phyloP scores from a whole-genome alignment of 345 rosid genomes.

The Theobroma cacao region DNA sequence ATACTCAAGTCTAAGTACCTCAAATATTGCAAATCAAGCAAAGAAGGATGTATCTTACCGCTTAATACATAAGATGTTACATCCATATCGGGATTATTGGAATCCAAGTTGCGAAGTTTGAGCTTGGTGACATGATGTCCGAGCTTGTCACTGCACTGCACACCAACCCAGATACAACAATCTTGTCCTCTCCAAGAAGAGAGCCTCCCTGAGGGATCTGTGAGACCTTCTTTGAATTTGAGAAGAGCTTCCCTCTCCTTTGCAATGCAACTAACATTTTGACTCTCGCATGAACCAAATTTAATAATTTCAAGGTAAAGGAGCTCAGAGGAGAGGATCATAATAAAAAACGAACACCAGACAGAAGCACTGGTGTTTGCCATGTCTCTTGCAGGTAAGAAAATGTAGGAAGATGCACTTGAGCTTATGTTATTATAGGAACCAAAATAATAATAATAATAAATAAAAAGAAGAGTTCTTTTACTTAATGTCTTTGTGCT shows the following conservation, averaged over 20 bases:
- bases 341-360: not conserved
- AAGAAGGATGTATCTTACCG: conserved; percentile 24
- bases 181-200: conserved; percentile 18
- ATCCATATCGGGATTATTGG: conserved; percentile 2
- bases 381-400: not conserved
- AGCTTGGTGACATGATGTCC: conserved; percentile 3
- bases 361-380: not conserved
- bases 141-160: conserved; percentile 7
- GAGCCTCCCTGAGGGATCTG: conserved; percentile 9
- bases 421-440: too few relatives aligned
- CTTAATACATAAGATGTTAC: not conserved
- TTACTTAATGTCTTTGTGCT: too few relatives aligned
- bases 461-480: not conserved
- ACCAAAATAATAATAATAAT: not conserved
- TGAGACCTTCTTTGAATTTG: not conserved
- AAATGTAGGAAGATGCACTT: not conserved
- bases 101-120: not conserved
- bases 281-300: not conserved
- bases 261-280: not conserved
- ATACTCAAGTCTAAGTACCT: conserved; percentile 29
- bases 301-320: conserved; percentile 4
- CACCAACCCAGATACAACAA: conserved; percentile 18
- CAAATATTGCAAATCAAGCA: conserved; percentile 18
- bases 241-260: not conserved
- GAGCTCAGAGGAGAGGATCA: not conserved